A percentile compares a stretch with the other conserved stretches of the same genome.
Evolutionary conservation across 2,329 filamentous ascomycete species (phyloP).

Genomic region (Mycogone perniciosa): DNA sequence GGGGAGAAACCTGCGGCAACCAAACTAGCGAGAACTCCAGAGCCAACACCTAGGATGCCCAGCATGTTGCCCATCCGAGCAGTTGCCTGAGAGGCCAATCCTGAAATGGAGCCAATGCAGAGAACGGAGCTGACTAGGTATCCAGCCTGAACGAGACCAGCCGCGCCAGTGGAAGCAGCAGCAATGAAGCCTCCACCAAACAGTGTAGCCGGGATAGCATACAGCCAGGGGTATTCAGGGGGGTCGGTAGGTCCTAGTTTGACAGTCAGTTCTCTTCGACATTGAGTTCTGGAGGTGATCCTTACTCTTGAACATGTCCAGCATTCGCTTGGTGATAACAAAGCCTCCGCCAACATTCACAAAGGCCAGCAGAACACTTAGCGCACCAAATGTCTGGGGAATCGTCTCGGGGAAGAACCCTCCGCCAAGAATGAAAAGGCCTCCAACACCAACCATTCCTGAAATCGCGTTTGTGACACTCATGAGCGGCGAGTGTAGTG

Average conservation of each 20-base stretch:
- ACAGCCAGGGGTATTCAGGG: conserved; percentile 82
- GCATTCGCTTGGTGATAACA: conserved; percentile 86
- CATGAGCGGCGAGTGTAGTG: conserved; percentile 84
- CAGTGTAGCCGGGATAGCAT: conserved; percentile 66
- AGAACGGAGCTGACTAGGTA: conserved; percentile 80
- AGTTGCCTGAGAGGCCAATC: conserved; percentile 74
- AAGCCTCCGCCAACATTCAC: conserved; percentile 87
- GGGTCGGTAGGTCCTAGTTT: conserved; percentile 66
- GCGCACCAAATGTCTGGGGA: conserved; percentile 70
- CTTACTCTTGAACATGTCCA: conserved; percentile 79
- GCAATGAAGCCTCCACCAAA: conserved; percentile 78
- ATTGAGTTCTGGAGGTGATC: conserved; percentile 1
- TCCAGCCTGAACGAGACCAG: conserved; percentile 78
- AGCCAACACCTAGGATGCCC: conserved; percentile 77
- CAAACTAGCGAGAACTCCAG: conserved; percentile 77
- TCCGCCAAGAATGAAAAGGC: conserved; percentile 82
- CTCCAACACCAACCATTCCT: conserved; percentile 83
- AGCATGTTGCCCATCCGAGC: conserved; percentile 81
- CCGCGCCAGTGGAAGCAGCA: conserved; percentile 73
- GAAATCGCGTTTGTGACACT: conserved; percentile 91
- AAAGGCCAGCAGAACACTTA: conserved; percentile 77
- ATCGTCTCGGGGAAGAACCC: conserved; percentile 71
- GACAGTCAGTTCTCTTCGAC: conserved; percentile 13
- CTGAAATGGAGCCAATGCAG: conserved; percentile 78
- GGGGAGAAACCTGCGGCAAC: conserved; percentile 73